Evolutionary conservation across 2,329 filamentous ascomycete species (phyloP).

Genomic region (Ophiostoma triangulosporum): DNA sequence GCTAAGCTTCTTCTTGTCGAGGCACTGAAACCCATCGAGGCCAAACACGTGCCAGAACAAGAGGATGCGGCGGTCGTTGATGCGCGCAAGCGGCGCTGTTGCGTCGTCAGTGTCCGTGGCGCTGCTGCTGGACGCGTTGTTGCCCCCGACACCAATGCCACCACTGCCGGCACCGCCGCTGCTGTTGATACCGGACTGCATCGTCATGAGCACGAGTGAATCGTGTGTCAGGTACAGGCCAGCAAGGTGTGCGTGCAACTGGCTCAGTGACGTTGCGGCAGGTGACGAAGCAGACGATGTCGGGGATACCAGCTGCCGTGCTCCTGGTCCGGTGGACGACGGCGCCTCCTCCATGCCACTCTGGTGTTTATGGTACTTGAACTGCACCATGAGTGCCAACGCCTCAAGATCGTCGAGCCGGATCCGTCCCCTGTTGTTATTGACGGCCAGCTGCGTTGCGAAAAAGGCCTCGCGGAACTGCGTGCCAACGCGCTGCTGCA

Average conservation of each 20-base stretch:
- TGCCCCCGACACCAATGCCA: background rate
- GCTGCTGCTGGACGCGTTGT: background rate
- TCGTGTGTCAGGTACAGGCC: constrained; percentile 16
- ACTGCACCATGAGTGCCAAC: constrained; percentile 15
- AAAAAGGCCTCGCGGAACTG: constrained; percentile 16
- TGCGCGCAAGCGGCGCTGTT: constrained; percentile 1
- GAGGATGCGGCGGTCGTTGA: constrained; percentile 11
- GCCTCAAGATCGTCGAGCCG: constrained; percentile 14
- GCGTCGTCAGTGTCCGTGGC: background rate
- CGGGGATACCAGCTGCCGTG: background rate
- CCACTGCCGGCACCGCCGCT: background rate
- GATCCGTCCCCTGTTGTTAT: background rate
- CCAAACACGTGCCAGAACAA: constrained; percentile 16
- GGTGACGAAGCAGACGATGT: background rate
- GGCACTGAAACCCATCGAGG: constrained; percentile 14
- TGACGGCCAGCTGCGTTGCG: constrained; percentile 7
- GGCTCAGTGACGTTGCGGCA: background rate
- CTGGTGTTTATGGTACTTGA: constrained; percentile 7
- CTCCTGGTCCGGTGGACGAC: background rate
- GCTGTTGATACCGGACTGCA: constrained; percentile 9
- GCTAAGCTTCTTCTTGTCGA: constrained; percentile 13
- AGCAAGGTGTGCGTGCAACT: constrained; percentile 10
- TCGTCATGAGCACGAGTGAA: constrained; percentile 17
- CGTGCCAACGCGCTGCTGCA: constrained; percentile 15
- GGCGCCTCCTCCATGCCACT: background rate